Conservation (phyloP, 768 basidiomycete species). For the Tremella yokohamensis region DNA sequence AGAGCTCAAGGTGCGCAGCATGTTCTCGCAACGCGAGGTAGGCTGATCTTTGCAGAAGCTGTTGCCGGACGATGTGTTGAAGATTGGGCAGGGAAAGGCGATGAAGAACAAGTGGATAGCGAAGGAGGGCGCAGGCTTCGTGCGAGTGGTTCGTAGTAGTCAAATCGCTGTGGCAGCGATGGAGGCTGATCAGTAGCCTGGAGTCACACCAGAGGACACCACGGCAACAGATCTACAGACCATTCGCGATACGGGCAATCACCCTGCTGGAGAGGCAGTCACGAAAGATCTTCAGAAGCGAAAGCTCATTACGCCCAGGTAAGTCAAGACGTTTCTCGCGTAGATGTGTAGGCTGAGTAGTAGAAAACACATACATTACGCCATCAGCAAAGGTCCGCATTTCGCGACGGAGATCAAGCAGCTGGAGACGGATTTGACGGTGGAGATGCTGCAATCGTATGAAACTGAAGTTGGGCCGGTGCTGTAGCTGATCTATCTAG, state of each 20-base stretch:
- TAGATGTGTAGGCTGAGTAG: background rate
- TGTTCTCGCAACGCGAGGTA: conserved; percentile 11
- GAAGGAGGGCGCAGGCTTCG: conserved; percentile 79
- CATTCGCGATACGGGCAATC: conserved; percentile 68
- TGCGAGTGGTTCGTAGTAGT: conserved; percentile 65
- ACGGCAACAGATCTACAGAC: conserved; percentile 73
- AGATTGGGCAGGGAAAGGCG: conserved; percentile 89
- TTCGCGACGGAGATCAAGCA: conserved; percentile 90
- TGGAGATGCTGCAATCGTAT: conserved; percentile 88
- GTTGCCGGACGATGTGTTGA: conserved; percentile 85
- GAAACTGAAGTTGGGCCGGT: conserved; percentile 45
- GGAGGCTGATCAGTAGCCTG: background rate
- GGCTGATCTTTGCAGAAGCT: conserved; percentile 31
- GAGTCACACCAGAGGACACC: conserved; percentile 65
- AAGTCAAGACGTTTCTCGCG: conserved; percentile 22
- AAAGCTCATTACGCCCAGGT: conserved; percentile 83
- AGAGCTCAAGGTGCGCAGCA: conserved; percentile 60
- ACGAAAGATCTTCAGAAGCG: conserved; percentile 86
- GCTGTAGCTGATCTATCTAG: conserved; percentile 53
- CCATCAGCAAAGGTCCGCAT: conserved; percentile 72
- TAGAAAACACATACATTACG: conserved; percentile 96
- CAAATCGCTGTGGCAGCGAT: background rate
- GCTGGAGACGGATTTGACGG: conserved; percentile 92
- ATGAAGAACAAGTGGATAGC: conserved; percentile 97
- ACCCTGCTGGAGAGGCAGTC: conserved; percentile 69